These are phyloP conservation scores for Ceratocystis papillata DNA, from an alignment of 2,329 filamentous ascomycete species.

Conservation along the genomic window DNA sequence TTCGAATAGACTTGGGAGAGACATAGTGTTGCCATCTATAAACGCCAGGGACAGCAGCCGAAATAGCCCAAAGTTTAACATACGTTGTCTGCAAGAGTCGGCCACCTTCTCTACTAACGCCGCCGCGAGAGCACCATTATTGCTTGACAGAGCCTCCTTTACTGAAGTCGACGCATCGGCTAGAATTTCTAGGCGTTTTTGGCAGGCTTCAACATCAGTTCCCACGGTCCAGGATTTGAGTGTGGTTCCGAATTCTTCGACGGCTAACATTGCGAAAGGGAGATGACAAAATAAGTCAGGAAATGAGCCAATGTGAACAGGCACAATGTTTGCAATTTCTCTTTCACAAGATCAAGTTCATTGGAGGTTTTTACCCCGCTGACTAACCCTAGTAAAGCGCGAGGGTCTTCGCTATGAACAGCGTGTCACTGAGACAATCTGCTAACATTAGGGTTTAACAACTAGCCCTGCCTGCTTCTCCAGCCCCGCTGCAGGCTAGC, in stretches of 20 bases:
- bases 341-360: neutral
- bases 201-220: conserved; percentile 7
- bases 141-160: conserved; percentile 6
- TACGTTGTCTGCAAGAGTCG: conserved; percentile 23
- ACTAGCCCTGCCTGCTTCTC: neutral
- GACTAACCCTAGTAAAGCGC: neutral
- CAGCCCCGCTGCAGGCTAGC: neutral
- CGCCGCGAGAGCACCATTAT: conserved; percentile 6
- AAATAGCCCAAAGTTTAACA: neutral
- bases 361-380: neutral
- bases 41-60: neutral
- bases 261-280: conserved; percentile 6
- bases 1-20: neutral
- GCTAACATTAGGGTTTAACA: neutral
- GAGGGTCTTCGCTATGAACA: neutral
- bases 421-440: neutral
- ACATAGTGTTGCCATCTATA: neutral
- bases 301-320: neutral
- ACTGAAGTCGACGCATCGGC: conserved; percentile 7
- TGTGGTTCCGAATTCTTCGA: conserved; percentile 8
- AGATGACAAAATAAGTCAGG: neutral
- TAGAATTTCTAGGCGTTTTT: conserved; percentile 19
- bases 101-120: conserved; percentile 19
- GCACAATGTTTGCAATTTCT: neutral
- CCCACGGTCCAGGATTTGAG: conserved; percentile 20